Conservation (phyloP, 257 asterid genomes). For the Primulina tabacum region DNA sequence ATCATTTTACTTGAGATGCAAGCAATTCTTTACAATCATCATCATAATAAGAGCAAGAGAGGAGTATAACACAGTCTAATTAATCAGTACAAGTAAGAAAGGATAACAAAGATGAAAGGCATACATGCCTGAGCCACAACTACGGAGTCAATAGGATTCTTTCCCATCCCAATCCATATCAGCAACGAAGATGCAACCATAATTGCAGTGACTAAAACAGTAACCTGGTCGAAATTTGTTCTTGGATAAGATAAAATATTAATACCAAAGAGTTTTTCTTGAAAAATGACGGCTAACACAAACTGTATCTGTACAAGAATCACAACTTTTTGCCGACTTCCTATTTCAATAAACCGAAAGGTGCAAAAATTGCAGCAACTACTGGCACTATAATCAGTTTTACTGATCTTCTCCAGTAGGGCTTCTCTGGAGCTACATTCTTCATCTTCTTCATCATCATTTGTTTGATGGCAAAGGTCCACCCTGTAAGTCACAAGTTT, state of each 20-base stretch:
- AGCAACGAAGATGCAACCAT: constrained; percentile 72
- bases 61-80: too few relatives aligned
- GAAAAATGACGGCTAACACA: neutral
- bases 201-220: constrained; percentile 52
- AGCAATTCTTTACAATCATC: too few relatives aligned
- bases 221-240: constrained; percentile 51
- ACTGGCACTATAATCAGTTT: constrained; percentile 35
- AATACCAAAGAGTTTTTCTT: constrained; percentile 6
- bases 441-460: constrained; percentile 87
- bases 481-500: constrained; percentile 61
- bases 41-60: too few relatives aligned
- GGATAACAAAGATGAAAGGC: constrained; percentile 14
- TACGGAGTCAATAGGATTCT: constrained; percentile 52
- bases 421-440: constrained; percentile 53
- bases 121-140: constrained; percentile 76
- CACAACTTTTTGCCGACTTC: constrained; percentile 92
- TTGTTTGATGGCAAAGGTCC: constrained; percentile 90
- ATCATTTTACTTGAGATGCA: too few relatives aligned
- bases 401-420: constrained; percentile 60
- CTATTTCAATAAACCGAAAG: constrained; percentile 46
- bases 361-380: constrained; percentile 57
- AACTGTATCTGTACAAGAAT: constrained; percentile 51
- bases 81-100: neutral
- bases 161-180: constrained; percentile 72
- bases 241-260: constrained; percentile 22